These are phyloP conservation scores for Syncephalis fuscata DNA, from an alignment of 371 early-diverging fungal species.

Conservation along the genomic window DNA sequence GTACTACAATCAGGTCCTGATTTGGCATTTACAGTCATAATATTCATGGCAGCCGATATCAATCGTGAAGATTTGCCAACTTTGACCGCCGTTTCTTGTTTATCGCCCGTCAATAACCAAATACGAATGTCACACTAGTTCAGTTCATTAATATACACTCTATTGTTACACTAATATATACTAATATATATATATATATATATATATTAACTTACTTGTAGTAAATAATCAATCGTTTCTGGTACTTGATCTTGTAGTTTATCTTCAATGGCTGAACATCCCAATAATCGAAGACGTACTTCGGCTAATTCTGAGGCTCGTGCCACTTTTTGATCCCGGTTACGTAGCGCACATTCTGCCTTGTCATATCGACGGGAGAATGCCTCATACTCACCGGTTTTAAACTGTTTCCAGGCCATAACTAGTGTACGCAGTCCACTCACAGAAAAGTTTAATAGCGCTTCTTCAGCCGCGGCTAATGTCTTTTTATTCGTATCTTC, in stretches of 20 bases:
- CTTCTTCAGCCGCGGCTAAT: constrained; percentile 8
- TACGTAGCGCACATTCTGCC: constrained; percentile 44
- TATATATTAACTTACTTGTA: constrained; percentile 6
- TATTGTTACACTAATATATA: no score
- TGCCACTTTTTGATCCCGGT: constrained; percentile 43
- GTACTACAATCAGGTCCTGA: constrained; percentile 4
- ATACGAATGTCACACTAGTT: constrained; percentile 53
- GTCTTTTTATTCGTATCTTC: constrained; percentile 12
- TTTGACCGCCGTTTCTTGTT: constrained; percentile 84
- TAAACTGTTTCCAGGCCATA: constrained; percentile 46
- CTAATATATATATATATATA: no score
- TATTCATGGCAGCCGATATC: constrained; percentile 36
- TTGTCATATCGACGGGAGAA: constrained; percentile 44
- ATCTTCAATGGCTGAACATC: constrained; percentile 92
- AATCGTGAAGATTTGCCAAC: constrained; percentile 64
- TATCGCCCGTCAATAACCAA: constrained; percentile 92
- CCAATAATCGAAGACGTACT: constrained; percentile 28
- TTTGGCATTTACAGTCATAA: constrained; percentile 13
- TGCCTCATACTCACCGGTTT: constrained; percentile 33
- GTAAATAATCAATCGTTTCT: constrained; percentile 72
- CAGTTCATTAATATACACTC: no score
- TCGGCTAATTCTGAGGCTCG: constrained; percentile 51
- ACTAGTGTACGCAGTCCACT: constrained; percentile 67
- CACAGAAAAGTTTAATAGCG: background rate
- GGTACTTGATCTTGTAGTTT: constrained; percentile 96